These are phyloP conservation scores for Plectranthus barbatus DNA, from an alignment of 257 asterid genomes.

Conservation along the genomic window DNA sequence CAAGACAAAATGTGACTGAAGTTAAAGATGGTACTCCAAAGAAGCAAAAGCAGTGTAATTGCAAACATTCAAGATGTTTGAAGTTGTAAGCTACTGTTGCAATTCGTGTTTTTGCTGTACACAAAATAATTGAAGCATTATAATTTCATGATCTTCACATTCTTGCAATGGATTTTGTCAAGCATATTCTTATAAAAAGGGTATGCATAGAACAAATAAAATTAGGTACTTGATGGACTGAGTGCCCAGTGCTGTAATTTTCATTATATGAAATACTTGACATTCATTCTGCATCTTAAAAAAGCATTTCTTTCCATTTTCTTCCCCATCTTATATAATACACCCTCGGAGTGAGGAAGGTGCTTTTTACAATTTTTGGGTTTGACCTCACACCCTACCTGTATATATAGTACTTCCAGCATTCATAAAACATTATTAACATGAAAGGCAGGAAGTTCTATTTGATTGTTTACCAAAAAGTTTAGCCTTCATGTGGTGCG, in stretches of 20 bases:
- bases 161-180: constrained; percentile 10
- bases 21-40: constrained; percentile 86
- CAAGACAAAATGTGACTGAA: constrained; percentile 55
- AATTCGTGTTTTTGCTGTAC: constrained; percentile 16
- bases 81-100: constrained; percentile 62
- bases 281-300: background rate
- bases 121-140: constrained; percentile 1
- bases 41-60: constrained; percentile 93
- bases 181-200: background rate
- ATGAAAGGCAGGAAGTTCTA: background rate
- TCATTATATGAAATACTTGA: background rate
- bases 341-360: background rate
- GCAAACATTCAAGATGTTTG: constrained; percentile 91
- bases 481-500: background rate
- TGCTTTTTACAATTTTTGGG: background rate
- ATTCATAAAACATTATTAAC: background rate
- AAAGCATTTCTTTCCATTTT: background rate
- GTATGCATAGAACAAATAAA: background rate
- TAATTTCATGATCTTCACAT: constrained; percentile 2
- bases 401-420: background rate
- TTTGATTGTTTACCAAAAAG: background rate
- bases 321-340: background rate
- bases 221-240: background rate
- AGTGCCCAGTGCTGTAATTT: background rate
- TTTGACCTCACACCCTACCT: background rate